phyloP scores from a whole-genome alignment of 2,329 filamentous ascomycete species.

The Colletotrichum endophyticum region DNA sequence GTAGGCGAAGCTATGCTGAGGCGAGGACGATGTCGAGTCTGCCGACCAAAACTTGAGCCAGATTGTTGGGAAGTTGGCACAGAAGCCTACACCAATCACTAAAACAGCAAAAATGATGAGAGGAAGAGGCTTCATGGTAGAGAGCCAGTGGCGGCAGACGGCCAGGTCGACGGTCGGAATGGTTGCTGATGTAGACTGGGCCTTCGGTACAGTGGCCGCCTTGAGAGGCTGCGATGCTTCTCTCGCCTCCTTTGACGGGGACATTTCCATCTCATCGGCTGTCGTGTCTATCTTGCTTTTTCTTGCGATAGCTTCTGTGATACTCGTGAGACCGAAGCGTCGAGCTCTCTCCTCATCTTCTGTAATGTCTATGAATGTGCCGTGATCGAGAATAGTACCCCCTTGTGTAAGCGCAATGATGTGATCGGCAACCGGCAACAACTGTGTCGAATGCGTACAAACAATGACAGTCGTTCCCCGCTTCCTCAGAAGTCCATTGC shows the following conservation, averaged over 20 bases:
- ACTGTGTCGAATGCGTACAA: not conserved
- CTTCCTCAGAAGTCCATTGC: not conserved
- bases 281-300: not conserved
- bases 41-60: slow-evolving; percentile 49
- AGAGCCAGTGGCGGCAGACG: not conserved
- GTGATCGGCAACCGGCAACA: not conserved
- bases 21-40: slow-evolving; percentile 24
- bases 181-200: not conserved
- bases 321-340: not conserved
- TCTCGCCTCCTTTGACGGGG: not conserved
- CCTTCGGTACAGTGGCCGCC: not conserved
- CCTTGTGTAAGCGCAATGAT: not conserved
- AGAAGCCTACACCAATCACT: slow-evolving; percentile 24
- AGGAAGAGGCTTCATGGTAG: not conserved
- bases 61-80: slow-evolving; percentile 33
- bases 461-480: not conserved
- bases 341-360: not conserved
- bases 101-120: not conserved
- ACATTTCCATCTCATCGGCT: not conserved
- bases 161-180: not conserved
- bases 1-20: slow-evolving; percentile 22
- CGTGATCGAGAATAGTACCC: not conserved
- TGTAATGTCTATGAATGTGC: not conserved
- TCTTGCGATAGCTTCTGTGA: not conserved
- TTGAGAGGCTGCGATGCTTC: not conserved